Evolutionary conservation across 352 stramenopile species (phyloP).

Genomic region (Elongisporangium senticosum): DNA sequence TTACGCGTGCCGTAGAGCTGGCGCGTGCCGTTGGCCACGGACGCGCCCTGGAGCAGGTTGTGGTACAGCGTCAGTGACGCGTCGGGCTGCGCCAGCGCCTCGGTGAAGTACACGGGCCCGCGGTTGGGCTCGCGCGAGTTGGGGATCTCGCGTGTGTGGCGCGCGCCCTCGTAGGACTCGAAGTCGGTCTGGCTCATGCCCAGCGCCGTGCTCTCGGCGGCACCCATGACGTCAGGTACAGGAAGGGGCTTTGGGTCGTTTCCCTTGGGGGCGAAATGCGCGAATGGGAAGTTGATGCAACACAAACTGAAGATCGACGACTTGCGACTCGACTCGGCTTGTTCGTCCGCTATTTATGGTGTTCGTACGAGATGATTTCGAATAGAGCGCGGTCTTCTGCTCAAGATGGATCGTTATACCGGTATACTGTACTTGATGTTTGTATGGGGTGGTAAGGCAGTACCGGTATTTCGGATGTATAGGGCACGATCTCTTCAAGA

Average conservation of each 20-base stretch:
- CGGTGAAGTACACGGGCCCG: slow-evolving; percentile 15
- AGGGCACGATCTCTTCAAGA: background rate
- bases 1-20: slow-evolving; percentile 53
- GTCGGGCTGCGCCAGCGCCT: slow-evolving; percentile 20
- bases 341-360: background rate
- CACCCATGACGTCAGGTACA: slow-evolving; percentile 23
- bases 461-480: background rate
- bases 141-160: slow-evolving; percentile 34
- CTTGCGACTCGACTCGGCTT: background rate
- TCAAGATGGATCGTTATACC: background rate
- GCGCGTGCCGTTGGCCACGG: slow-evolving; percentile 40
- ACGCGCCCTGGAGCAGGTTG: slow-evolving; percentile 30
- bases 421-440: background rate
- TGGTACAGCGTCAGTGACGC: slow-evolving; percentile 44
- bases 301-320: background rate
- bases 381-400: background rate
- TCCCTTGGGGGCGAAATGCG: background rate
- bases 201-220: slow-evolving; percentile 23
- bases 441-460: background rate
- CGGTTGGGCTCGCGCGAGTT: slow-evolving; percentile 20
- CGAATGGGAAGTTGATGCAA: background rate
- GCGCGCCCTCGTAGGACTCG: slow-evolving; percentile 36
- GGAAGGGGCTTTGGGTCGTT: background rate
- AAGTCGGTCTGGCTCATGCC: slow-evolving; percentile 60
- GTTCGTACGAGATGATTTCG: background rate